phyloP scores from a whole-genome alignment of 169 alveolate genomes.

The Babesia divergens region DNA sequence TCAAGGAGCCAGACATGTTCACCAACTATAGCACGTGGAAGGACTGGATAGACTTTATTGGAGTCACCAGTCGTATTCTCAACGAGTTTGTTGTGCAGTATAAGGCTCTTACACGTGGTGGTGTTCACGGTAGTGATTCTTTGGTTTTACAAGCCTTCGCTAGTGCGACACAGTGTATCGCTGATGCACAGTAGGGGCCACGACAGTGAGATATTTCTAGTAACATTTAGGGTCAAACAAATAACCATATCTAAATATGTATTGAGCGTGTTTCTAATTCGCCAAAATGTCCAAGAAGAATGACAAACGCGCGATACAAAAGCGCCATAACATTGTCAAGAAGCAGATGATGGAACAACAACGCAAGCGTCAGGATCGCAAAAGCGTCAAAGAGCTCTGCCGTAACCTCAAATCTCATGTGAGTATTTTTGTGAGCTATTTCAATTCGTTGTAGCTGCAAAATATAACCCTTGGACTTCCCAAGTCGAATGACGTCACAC shows the following conservation, averaged over 20 bases:
- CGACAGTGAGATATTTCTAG: neutral
- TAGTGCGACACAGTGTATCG: neutral
- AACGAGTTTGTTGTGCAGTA: neutral
- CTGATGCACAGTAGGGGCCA: neutral
- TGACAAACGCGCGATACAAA: conserved; percentile 9
- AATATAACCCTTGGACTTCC: neutral
- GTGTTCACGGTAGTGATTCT: neutral
- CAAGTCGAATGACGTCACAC: neutral
- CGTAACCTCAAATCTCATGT: conserved; percentile 31
- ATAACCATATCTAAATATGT: neutral
- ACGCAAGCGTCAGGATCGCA: conserved; percentile 34
- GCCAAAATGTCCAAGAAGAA: conserved; percentile 55
- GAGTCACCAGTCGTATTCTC: conserved; percentile 1
- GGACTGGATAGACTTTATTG: conserved; percentile 50
- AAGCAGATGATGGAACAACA: conserved; percentile 26
- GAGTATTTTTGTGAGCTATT: neutral
- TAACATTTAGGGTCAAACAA: neutral
- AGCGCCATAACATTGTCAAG: conserved; percentile 49
- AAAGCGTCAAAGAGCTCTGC: conserved; percentile 21
- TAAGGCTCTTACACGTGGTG: neutral
- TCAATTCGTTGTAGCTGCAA: neutral
- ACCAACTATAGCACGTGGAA: conserved; percentile 39
- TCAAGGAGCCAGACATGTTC: conserved; percentile 64
- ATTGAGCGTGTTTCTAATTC: neutral
- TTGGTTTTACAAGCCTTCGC: neutral